Conservation (phyloP, 2,329 filamentous ascomycete species). For the Dryadomyces sulphureus region DNA sequence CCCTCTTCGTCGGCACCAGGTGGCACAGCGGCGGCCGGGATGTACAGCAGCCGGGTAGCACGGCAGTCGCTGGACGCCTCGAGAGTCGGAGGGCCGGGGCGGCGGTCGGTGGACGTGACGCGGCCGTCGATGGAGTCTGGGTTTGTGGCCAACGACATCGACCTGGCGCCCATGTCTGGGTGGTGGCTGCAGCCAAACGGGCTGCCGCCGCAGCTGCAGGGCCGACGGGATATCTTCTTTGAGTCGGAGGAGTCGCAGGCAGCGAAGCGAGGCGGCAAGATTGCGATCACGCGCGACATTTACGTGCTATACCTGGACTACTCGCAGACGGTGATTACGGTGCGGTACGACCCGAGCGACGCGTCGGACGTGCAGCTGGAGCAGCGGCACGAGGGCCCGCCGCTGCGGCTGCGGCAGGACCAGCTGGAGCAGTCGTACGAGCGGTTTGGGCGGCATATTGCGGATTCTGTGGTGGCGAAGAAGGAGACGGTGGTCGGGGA, state of each 20-base stretch:
- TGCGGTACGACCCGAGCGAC: constrained; percentile 53
- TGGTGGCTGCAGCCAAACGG: constrained; percentile 83
- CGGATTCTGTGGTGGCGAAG: constrained; percentile 51
- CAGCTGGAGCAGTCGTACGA: constrained; percentile 80
- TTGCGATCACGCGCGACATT: constrained; percentile 61
- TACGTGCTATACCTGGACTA: constrained; percentile 92
- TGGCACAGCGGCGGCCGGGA: constrained; percentile 5
- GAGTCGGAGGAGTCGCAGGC: constrained; percentile 68
- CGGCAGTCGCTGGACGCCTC: constrained; percentile 52
- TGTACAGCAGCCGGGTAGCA: constrained; percentile 18
- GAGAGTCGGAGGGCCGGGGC: constrained; percentile 27
- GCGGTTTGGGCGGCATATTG: constrained; percentile 65
- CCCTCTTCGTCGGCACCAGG: constrained; percentile 18
- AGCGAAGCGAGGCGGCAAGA: constrained; percentile 53
- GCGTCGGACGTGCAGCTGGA: constrained; percentile 58
- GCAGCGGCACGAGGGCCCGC: constrained; percentile 76
- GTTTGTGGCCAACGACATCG: constrained; percentile 77
- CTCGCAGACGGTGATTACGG: constrained; percentile 80
- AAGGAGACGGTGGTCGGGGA: constrained; percentile 75
- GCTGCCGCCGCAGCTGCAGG: constrained; percentile 68
- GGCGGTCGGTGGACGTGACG: constrained; percentile 58
- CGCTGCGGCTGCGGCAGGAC: constrained; percentile 71
- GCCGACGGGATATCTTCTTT: constrained; percentile 66
- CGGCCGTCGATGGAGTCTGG: constrained; percentile 65
- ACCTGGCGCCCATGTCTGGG: constrained; percentile 55